Evolutionary conservation across 23 red algal genomes (phyloP).

Genomic region (Cyanidioschyzon merolae): DNA sequence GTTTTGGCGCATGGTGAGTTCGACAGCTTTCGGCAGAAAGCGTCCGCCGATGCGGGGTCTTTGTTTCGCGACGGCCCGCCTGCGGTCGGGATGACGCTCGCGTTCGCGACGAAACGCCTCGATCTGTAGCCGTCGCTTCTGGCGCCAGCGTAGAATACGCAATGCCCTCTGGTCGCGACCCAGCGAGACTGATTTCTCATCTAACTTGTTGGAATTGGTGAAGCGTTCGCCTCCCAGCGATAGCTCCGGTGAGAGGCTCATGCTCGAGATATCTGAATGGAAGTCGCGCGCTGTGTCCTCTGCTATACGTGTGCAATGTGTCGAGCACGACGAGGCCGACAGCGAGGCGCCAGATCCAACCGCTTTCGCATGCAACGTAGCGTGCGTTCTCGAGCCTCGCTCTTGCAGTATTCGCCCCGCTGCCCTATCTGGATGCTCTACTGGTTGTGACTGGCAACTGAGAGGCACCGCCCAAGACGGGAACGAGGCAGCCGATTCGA

Average conservation of each 20-base stretch:
- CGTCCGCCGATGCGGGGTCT: conserved; percentile 4
- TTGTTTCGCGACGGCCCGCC: neutral
- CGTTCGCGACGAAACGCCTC: conserved; percentile 6
- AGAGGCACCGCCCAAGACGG: no score
- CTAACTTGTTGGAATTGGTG: neutral
- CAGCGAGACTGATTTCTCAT: neutral
- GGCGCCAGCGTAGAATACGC: conserved; percentile 11
- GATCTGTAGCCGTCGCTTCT: neutral
- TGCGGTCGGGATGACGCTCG: neutral
- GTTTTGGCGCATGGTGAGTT: neutral
- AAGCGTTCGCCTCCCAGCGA: neutral
- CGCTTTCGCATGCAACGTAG: no score
- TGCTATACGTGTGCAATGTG: neutral
- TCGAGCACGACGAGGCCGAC: neutral
- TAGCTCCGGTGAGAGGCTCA: neutral
- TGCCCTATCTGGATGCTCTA: no score
- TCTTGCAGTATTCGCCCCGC: no score
- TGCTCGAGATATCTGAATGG: neutral
- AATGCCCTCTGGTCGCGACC: neutral
- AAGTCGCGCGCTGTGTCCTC: neutral
- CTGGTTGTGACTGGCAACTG: no score
- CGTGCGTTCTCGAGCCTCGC: no score
- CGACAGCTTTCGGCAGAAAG: neutral
- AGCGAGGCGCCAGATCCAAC: neutral
- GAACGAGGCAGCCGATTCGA: no score